Base-by-base conservation (phyloP, 2,329 filamentous ascomycete genomes). In the Fusarium sterilihyphosum region DNA sequence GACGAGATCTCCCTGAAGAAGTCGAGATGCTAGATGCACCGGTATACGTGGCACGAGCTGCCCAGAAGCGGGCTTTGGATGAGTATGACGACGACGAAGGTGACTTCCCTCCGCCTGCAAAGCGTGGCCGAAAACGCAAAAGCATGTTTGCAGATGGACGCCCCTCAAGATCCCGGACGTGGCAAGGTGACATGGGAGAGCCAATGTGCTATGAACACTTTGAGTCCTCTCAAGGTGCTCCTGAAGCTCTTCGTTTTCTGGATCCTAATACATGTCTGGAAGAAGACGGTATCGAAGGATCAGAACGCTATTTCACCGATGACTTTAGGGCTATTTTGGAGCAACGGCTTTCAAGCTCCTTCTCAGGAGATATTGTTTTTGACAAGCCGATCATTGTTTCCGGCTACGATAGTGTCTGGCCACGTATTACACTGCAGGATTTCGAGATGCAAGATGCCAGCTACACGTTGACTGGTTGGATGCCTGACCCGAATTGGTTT, bases 11-110 rank as follows among this genome's bases (percentile, higher is more conserved):
- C 54, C 81, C 82, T 7, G 78, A 83, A 16, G 85, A 86, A 57
- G 83, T 89, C 24, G 86, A 87, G 41, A 82, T 85, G n/a, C 77
- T 89, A 35, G 83, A 84, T 59, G 87, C 87, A 4, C 87, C 87
- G 6, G 85, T 88, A 35, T 89, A 89, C 77, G 82, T 78, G n/a
- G 81, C 82, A 16, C 82, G 84, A 70, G 65, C 80, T 54, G 79
- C 82, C 18, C 78, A 80, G 16, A 84, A 83, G 67, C 80, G 80
- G 40, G 76, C 70, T 5, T 61, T 71, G 8, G 78, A 79, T 20
- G 80, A 79, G 35, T 65, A 68, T 29, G 71, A 76, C 13, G 74
- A 76, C 12, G 73, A 70, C 8, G 74, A 73, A 22, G 69, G 73
- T 14, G 63, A 73, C 22, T 44, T 46, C 8, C 56, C 61, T 38